Conservation (phyloP, 257 asterid species). For the Lycium ferocissimum region DNA sequence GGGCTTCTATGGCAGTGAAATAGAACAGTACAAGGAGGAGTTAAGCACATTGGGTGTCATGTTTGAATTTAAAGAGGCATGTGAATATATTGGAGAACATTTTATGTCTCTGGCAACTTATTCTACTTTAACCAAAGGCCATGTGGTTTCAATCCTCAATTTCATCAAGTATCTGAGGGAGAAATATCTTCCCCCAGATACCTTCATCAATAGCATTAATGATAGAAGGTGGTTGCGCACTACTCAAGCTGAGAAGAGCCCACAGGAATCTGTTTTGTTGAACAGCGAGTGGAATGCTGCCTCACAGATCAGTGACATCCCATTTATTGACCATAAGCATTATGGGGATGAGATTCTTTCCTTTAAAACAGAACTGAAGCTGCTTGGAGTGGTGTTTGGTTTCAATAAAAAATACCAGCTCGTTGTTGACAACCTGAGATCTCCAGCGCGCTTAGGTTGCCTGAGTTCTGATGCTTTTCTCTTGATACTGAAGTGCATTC, state of each 20-base stretch:
- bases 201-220: constrained; percentile 35
- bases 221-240: constrained; percentile 41
- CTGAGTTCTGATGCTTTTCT: constrained; percentile 37
- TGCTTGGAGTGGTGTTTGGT: constrained; percentile 44
- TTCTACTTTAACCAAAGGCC: constrained; percentile 35
- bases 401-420: constrained; percentile 34
- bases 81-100: constrained; percentile 44
- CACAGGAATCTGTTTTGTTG: constrained; percentile 37
- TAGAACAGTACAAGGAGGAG: constrained; percentile 36
- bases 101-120: constrained; percentile 39
- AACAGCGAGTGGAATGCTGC: constrained; percentile 48
- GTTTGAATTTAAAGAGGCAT: constrained; percentile 45
- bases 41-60: constrained; percentile 37
- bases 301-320: constrained; percentile 46
- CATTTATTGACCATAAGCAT: constrained; percentile 42
- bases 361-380: constrained; percentile 33
- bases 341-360: constrained; percentile 37
- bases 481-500: constrained; percentile 37
- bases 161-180: constrained; percentile 41
- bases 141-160: constrained; percentile 42
- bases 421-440: constrained; percentile 38
- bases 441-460: constrained; percentile 27
- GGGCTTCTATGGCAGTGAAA: constrained; percentile 37
- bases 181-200: constrained; percentile 36
- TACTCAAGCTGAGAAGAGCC: constrained; percentile 37